phyloP scores from a whole-genome alignment of 148 eudicot genomes.

The Drosera capensis region DNA sequence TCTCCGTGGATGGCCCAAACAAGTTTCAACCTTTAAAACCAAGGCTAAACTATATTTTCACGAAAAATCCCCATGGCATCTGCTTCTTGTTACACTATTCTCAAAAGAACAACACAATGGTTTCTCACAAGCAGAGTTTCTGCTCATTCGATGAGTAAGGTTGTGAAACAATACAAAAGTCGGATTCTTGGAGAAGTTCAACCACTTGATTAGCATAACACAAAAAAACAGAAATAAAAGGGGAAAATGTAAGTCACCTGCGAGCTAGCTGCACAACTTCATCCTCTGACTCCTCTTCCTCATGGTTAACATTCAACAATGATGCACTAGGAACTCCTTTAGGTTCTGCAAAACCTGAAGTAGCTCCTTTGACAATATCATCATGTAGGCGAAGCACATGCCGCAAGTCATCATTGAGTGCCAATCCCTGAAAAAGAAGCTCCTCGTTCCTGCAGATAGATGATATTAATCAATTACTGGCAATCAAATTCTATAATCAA shows the following conservation, averaged over 20 bases:
- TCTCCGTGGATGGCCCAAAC: too few relatives aligned
- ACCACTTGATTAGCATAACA: neutral
- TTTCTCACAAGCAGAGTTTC: too few relatives aligned
- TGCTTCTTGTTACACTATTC: too few relatives aligned
- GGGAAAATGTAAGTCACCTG: slow-evolving; percentile 29
- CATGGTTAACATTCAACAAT: slow-evolving; percentile 50
- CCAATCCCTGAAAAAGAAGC: slow-evolving; percentile 68
- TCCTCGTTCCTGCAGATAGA: slow-evolving; percentile 50
- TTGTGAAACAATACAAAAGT: too few relatives aligned
- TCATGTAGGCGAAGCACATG: slow-evolving; percentile 66
- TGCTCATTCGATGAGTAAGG: too few relatives aligned
- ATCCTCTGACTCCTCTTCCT: slow-evolving; percentile 90
- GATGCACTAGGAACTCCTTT: slow-evolving; percentile 34
- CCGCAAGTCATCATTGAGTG: slow-evolving; percentile 79
- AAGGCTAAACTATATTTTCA: too few relatives aligned
- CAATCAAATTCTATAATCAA: neutral
- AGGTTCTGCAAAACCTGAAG: slow-evolving; percentile 15
- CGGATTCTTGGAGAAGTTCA: neutral
- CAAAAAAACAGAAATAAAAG: neutral
- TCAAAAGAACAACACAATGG: too few relatives aligned
- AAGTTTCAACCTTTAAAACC: too few relatives aligned
- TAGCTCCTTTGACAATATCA: slow-evolving; percentile 55
- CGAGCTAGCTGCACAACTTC: slow-evolving; percentile 68
- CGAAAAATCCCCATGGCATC: too few relatives aligned
- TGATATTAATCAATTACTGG: neutral